Base-by-base conservation (phyloP, 2,329 filamentous ascomycete genomes). In the Diaporthe longicolla region DNA sequence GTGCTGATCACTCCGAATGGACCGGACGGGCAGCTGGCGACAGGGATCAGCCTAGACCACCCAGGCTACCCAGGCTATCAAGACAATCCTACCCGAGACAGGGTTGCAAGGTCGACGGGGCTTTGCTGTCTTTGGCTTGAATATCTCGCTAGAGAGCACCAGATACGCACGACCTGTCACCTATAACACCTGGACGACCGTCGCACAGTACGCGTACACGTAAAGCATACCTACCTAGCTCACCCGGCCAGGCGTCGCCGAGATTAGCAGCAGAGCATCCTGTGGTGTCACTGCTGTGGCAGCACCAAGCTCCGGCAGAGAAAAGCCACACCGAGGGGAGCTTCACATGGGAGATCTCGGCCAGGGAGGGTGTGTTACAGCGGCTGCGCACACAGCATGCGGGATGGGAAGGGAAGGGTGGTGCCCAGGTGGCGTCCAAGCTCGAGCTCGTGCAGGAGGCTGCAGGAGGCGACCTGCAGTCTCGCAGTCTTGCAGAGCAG, bases 11-110 rank as follows among this genome's bases (percentile, higher is more conserved):
- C 63, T 37, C 63, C 63, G 63, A 54, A 54, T 68, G 48, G 48
- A 68, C 63, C 45, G 63, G 45, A 26, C 40, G 63, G 63, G 32
- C 10, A 68, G 48, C 32, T 54, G 45, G 4, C 17, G 13, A 5
- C 63, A 66, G 63, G 63, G 63, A 52, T 66, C 8, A 66, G 15
- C 45, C 45, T n/a, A 48, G 19, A 48, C 45, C 7, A 52, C 11
- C 48, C 11, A 24, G 35, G 0, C 5, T 19, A 59, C 21, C 5
- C 7, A 50, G 24, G 13, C 58, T 19, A 29, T 35, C 43, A 26
- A 24, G 29, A 66, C 45, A 52, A 66, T 66, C 63, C 63, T 66
- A 66, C 63, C 63, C 63, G 63, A 66, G 63, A 68, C 48, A 54
- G 45, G 63, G 63, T 54, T 54, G 21, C 45, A 52, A 66, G 63